Evolutionary conservation across 257 asterid genomes (phyloP).

Genomic region (Plectranthus barbatus): DNA sequence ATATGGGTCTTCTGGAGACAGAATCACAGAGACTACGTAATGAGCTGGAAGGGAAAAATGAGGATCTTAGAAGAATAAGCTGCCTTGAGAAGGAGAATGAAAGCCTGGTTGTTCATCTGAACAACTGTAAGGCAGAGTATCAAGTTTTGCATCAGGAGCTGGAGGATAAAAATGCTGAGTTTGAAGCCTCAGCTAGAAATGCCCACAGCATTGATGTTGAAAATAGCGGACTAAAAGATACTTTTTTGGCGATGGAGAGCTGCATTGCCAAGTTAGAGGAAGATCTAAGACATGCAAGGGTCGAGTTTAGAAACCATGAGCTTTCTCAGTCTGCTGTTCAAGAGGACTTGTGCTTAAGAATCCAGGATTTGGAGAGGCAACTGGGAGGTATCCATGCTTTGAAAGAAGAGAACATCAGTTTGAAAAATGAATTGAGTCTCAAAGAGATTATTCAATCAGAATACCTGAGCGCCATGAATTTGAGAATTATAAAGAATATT

Average conservation of each 20-base stretch:
- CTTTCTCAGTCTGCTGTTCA: slow-evolving; percentile 30
- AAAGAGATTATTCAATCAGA: slow-evolving; percentile 24
- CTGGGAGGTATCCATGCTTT: slow-evolving; percentile 26
- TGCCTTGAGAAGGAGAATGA: slow-evolving; percentile 51
- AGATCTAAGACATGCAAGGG: slow-evolving; percentile 26
- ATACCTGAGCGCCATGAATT: slow-evolving; percentile 27
- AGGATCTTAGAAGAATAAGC: slow-evolving; percentile 31
- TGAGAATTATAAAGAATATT: slow-evolving; percentile 20
- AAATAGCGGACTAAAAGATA: slow-evolving; percentile 27
- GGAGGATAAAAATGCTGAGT: slow-evolving; percentile 34
- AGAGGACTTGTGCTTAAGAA: slow-evolving; percentile 25
- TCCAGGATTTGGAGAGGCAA: slow-evolving; percentile 36
- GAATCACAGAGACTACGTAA: slow-evolving; percentile 33
- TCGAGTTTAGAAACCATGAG: slow-evolving; percentile 20
- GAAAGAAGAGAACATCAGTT: slow-evolving; percentile 32
- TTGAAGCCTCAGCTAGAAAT: slow-evolving; percentile 28
- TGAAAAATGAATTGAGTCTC: slow-evolving; percentile 45
- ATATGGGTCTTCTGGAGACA: slow-evolving; percentile 29
- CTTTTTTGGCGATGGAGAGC: slow-evolving; percentile 27
- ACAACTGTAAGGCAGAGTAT: slow-evolving; percentile 30
- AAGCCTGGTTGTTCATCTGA: slow-evolving; percentile 32
- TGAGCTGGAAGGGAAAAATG: slow-evolving; percentile 45
- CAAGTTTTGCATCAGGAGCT: slow-evolving; percentile 38
- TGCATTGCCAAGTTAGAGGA: slow-evolving; percentile 35
- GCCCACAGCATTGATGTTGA: slow-evolving; percentile 20